A percentile compares a stretch with the other conserved stretches of the same genome.
Conservation (phyloP, 257 asterid species). For the Linderniella brevidens region DNA sequence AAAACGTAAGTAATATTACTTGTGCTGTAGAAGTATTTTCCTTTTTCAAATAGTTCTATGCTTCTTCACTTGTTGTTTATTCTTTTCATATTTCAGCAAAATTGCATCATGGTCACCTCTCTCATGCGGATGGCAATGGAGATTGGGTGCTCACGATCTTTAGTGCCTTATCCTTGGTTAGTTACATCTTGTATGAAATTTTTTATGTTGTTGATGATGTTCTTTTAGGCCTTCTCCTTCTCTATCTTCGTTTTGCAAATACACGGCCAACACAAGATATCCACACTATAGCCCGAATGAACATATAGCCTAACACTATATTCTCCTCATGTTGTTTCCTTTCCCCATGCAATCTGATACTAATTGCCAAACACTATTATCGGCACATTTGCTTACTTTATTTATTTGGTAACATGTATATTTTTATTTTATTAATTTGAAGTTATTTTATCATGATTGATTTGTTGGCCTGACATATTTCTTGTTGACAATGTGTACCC, state of each 20-base stretch:
- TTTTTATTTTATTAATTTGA: no score
- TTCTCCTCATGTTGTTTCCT: no score
- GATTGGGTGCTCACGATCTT: constrained; percentile 97
- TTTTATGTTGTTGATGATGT: constrained; percentile 2
- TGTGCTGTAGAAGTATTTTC: not conserved
- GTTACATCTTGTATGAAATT: constrained; percentile 8
- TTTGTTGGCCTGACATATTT: constrained; percentile 9
- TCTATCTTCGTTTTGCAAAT: not conserved
- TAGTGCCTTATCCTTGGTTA: constrained; percentile 81
- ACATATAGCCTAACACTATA: no score
- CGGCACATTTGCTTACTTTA: no score
- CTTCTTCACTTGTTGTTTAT: constrained; percentile 12
- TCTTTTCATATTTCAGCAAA: constrained; percentile 35
- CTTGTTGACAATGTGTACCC: constrained; percentile 2
- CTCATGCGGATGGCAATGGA: constrained; percentile 92
- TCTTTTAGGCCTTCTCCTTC: constrained; percentile 3
- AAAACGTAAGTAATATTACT: no score
- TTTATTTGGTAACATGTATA: no score
- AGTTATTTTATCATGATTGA: constrained; percentile 4
- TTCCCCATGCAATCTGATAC: no score
- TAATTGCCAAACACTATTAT: no score
- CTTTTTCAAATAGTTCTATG: constrained; percentile 1
- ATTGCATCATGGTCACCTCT: constrained; percentile 84
- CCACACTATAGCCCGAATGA: no score
- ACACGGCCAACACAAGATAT: no score